Evolutionary conservation across 139 green algal genomes (phyloP), one percentile per base, ranked within the genome.

Genomic region (Volvox reticuliferus): DNA sequence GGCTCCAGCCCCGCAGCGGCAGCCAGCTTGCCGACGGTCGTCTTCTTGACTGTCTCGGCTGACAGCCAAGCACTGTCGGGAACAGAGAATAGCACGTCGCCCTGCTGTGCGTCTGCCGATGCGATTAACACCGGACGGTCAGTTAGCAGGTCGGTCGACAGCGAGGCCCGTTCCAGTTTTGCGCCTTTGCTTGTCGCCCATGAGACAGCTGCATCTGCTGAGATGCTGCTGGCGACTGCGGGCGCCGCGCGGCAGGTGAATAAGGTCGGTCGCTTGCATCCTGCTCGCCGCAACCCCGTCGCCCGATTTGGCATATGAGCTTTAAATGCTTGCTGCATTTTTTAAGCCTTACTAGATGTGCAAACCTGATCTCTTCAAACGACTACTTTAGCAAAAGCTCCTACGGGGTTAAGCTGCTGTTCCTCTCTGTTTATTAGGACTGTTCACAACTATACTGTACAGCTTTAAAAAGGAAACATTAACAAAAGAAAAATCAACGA

Each of bases 1-100:
- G 96, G 92, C 90, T 97, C 95, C 79, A 97, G 84, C 0, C 86
- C 73, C 1, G 61, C 88, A 17, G 96, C 82, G 0, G 73, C 35
- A 17, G 90, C 76, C 20, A 83, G 62, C 32, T 88, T 80, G 50
- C 88, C 93, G 17, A 94, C 89, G 2, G 73, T 20, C 12, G 92
- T 84, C 36, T 91, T 91, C 32, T 88, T 85, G 1, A 91, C 89
- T 6, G 65, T 75, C 2, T 82, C 76, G 16, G 78, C 28, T 1
- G 76, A 91, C 1, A 95, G 62, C 93, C 93, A 95, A 1, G 44
- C 32, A 0, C n/a, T 62, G 19, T 95, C 91, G 3, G 81, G 92
- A 0, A 95, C 75, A 2, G 79, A 35, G 1, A 95, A 32, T 0
- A 95, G 33, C 0, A 88, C 85, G 26, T 95, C 93, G 21, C 93